A percentile compares a stretch with the other conserved stretches of the same genome.
Evolutionary conservation across 1,139 yeast species (phyloP).

Genomic region (Lodderomyces pseudojiufengensis): DNA sequence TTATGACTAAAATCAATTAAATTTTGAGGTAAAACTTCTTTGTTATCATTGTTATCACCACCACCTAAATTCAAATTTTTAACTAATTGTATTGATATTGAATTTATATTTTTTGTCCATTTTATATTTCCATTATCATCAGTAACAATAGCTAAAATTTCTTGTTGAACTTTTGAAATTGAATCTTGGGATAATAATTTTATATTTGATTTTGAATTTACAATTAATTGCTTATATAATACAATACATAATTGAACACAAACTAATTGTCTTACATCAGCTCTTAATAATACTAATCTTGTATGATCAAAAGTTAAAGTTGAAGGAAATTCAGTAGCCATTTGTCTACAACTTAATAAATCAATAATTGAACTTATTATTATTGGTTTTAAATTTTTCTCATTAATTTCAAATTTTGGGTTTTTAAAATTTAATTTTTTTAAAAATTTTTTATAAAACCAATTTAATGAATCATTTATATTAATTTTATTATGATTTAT

Average conservation of each 20-base stretch:
- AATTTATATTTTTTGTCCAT: slow-evolving; percentile 81
- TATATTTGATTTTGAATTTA: slow-evolving; percentile 20
- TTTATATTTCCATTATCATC: slow-evolving; percentile 84
- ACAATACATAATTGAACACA: slow-evolving; percentile 74
- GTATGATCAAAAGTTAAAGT: slow-evolving; percentile 87
- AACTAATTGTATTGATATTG: slow-evolving; percentile 69
- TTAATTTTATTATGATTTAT: slow-evolving; percentile 64
- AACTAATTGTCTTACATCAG: slow-evolving; percentile 81
- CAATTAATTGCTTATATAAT: slow-evolving; percentile 65
- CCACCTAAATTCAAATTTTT: slow-evolving; percentile 28
- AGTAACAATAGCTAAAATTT: slow-evolving; percentile 73
- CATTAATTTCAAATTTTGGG: slow-evolving; percentile 9
- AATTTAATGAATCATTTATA: slow-evolving; percentile 60
- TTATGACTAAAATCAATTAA: slow-evolving; percentile 65
- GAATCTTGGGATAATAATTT: slow-evolving; percentile 25
- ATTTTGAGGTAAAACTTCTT: slow-evolving; percentile 28
- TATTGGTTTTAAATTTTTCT: slow-evolving; percentile 29
- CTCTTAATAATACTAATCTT: slow-evolving; percentile 69
- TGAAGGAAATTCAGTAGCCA: slow-evolving; percentile 81
- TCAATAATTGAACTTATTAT: slow-evolving; percentile 53
- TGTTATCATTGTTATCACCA: slow-evolving; percentile 4
- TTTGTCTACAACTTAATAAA: slow-evolving; percentile 69
- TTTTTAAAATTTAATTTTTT: slow-evolving; percentile 6
- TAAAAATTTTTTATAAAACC: slow-evolving; percentile 53
- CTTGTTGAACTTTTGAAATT: slow-evolving; percentile 43